Evolutionary conservation across 139 green algal species (phyloP).

Genomic region (Picochlorum sp.): DNA sequence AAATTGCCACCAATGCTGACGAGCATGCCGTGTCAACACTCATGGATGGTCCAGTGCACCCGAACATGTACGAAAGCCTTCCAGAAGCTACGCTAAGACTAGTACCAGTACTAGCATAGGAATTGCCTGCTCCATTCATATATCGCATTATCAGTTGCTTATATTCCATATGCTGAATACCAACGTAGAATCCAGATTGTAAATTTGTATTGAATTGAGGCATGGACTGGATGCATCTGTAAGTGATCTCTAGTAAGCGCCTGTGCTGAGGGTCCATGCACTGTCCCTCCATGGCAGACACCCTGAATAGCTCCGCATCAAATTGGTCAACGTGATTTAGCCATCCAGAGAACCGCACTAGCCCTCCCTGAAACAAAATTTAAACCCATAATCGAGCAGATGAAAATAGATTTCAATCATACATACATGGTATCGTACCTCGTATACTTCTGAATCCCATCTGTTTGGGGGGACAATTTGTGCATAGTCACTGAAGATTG

Average conservation of each 20-base stretch:
- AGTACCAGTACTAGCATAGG: conserved; percentile 60
- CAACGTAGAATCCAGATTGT: conserved; percentile 47
- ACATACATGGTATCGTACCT: too few species aligned
- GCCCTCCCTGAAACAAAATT: not conserved
- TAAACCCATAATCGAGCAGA: too few species aligned
- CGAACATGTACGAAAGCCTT: conserved; percentile 41
- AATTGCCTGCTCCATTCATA: conserved; percentile 25
- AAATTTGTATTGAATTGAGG: not conserved
- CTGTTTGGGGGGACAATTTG: not conserved
- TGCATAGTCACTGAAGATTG: not conserved
- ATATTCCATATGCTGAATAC: conserved; percentile 68
- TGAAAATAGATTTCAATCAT: too few species aligned
- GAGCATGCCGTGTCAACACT: conserved; percentile 50
- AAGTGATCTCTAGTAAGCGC: conserved; percentile 40
- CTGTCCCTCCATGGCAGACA: conserved; percentile 39
- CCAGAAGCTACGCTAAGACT: conserved; percentile 53
- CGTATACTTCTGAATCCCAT: not conserved
- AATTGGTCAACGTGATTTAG: conserved; percentile 45
- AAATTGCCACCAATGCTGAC: conserved; percentile 29
- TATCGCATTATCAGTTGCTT: conserved; percentile 36
- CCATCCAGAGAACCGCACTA: conserved; percentile 48
- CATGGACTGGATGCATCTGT: conserved; percentile 15
- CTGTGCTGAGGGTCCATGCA: conserved; percentile 70
- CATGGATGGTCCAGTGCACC: conserved; percentile 27
- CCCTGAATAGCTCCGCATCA: conserved; percentile 35